A percentile compares a stretch with the other conserved stretches of the same genome.
Conservation (phyloP, 1,139 yeast genomes). For the Geotrichum bryndzae region DNA sequence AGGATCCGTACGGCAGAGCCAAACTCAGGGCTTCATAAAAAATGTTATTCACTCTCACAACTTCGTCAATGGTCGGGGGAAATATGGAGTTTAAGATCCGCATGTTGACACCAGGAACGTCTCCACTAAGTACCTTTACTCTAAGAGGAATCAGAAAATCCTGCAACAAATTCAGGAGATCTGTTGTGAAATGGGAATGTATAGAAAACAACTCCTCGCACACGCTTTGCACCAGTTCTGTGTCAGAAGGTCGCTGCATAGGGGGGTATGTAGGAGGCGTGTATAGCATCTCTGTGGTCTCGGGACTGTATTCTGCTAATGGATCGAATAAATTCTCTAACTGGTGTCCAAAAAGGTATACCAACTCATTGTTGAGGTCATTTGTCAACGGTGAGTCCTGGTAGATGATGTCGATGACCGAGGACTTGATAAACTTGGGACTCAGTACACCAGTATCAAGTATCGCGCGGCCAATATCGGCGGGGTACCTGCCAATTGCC, state of each 20-base stretch:
- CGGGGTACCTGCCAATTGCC: conserved; percentile 47
- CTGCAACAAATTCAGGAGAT: conserved; percentile 66
- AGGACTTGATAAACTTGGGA: conserved; percentile 48
- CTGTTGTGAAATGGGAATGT: conserved; percentile 69
- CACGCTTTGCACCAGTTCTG: conserved; percentile 40
- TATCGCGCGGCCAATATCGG: conserved; percentile 50
- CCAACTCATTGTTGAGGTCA: conserved; percentile 67
- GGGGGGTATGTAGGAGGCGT: conserved; percentile 41
- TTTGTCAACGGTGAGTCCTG: conserved; percentile 46
- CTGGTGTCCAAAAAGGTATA: conserved; percentile 73
- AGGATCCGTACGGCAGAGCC: conserved; percentile 63
- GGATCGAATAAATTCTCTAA: conserved; percentile 87
- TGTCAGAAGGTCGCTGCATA: conserved; percentile 25
- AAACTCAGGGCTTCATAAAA: conserved; percentile 65
- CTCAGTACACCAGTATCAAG: conserved; percentile 54
- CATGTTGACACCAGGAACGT: conserved; percentile 45
- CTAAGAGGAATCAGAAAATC: conserved; percentile 75
- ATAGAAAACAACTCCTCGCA: conserved; percentile 61
- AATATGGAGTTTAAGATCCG: conserved; percentile 67
- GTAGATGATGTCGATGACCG: conserved; percentile 69
- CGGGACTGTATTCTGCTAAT: conserved; percentile 84
- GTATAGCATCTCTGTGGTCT: conserved; percentile 66
- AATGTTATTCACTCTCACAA: conserved; percentile 80
- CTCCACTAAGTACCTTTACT: conserved; percentile 56
- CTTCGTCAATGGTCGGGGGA: conserved; percentile 94